phyloP scores from a whole-genome alignment of 2,329 filamentous ascomycete species.

The Byssochlamys sp. region DNA sequence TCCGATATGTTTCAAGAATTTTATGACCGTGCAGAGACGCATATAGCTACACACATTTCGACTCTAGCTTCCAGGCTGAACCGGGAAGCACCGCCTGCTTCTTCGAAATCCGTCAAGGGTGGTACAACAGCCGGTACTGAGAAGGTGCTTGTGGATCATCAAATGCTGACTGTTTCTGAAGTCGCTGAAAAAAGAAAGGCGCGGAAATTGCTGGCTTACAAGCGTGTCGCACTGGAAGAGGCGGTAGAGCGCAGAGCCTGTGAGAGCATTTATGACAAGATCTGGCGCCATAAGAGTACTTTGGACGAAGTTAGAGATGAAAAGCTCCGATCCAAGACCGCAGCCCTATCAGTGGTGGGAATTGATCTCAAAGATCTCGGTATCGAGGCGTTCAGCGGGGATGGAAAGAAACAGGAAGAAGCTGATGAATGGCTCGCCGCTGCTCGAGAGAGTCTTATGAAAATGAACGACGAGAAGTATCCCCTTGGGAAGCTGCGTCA shows the following conservation, averaged over 20 bases:
- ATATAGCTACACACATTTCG: constrained; percentile 79
- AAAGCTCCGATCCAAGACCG: constrained; percentile 86
- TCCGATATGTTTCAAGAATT: constrained; percentile 90
- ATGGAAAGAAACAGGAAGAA: constrained; percentile 53
- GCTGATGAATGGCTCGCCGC: constrained; percentile 63
- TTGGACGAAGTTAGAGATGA: constrained; percentile 92
- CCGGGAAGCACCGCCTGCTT: constrained; percentile 54
- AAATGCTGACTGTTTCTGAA: constrained; percentile 85
- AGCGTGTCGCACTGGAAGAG: constrained; percentile 70
- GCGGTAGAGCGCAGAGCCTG: constrained; percentile 79
- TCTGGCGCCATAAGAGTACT: constrained; percentile 84
- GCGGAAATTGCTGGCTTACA: constrained; percentile 66
- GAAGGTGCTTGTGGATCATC: constrained; percentile 49
- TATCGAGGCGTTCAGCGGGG: constrained; percentile 58
- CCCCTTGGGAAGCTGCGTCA: constrained; percentile 85
- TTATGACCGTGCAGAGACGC: constrained; percentile 67
- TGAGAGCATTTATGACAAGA: constrained; percentile 73
- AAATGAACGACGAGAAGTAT: constrained; percentile 79
- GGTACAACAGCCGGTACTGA: constrained; percentile 39
- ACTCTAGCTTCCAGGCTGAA: constrained; percentile 65
- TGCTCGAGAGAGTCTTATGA: constrained; percentile 60
- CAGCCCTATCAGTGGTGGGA: constrained; percentile 78
- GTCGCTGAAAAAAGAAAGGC: constrained; percentile 70
- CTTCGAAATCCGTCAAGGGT: constrained; percentile 47
- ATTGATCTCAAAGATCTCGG: constrained; percentile 80